Conservation (phyloP, 768 basidiomycete genomes). For the Xerocomellus amylosporus region DNA sequence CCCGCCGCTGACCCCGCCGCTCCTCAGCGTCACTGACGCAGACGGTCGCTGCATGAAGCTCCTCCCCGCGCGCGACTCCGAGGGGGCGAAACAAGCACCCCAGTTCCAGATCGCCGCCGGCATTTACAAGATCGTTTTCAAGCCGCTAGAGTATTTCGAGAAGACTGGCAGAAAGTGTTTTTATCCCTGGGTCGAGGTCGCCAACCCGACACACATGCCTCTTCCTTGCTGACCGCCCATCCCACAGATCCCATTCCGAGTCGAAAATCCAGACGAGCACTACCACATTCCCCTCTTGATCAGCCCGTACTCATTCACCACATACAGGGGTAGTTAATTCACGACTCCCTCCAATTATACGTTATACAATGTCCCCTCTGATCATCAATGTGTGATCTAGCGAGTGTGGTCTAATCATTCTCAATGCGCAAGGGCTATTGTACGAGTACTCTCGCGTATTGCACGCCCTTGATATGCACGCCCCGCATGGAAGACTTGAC, state of each 20-base stretch:
- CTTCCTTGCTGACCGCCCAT: constrained; percentile 6
- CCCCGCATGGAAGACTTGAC: constrained; percentile 90
- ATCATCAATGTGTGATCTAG: constrained; percentile 3
- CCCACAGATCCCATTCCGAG: constrained; percentile 70
- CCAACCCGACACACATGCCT: constrained; percentile 5
- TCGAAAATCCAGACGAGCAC: constrained; percentile 73
- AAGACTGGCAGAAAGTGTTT: constrained; percentile 62
- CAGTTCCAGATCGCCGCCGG: constrained; percentile 43
- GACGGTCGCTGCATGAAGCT: constrained; percentile 83
- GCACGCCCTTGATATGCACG: constrained; percentile 67
- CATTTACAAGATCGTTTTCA: constrained; percentile 83
- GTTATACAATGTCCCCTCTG: neutral
- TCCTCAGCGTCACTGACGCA: constrained; percentile 63
- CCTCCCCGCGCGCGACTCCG: constrained; percentile 53
- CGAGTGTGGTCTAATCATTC: constrained; percentile 7
- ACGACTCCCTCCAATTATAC: neutral
- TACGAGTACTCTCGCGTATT: constrained; percentile 72
- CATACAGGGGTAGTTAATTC: constrained; percentile 82
- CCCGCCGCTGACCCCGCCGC: neutral
- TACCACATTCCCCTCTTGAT: constrained; percentile 91
- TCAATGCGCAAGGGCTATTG: constrained; percentile 32
- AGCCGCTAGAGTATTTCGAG: constrained; percentile 80
- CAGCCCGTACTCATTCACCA: constrained; percentile 89
- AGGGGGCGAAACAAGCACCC: constrained; percentile 40
- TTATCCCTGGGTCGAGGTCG: constrained; percentile 89